phyloP scores from a whole-genome alignment of 257 asterid species.

The Phtheirospermum japonicum region DNA sequence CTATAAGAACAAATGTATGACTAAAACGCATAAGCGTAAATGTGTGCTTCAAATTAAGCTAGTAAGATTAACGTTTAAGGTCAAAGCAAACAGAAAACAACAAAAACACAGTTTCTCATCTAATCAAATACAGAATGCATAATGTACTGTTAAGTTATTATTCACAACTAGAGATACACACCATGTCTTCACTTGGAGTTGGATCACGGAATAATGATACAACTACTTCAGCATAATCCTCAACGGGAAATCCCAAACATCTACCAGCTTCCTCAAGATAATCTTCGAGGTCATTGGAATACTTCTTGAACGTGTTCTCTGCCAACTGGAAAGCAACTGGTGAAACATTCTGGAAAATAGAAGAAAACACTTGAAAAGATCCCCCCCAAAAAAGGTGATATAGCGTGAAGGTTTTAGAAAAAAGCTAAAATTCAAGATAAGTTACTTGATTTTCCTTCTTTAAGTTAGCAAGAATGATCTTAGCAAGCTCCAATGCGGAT shows the following conservation, averaged over 20 bases:
- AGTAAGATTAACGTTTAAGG: slow-evolving; percentile 8
- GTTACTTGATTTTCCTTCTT: slow-evolving; percentile 34
- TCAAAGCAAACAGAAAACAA: slow-evolving; percentile 8
- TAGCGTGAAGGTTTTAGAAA: background rate
- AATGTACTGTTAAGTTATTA: background rate
- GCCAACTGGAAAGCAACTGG: slow-evolving; percentile 31
- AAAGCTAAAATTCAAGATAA: slow-evolving; percentile 2
- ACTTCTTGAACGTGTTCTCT: slow-evolving; percentile 25
- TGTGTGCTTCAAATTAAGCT: slow-evolving; percentile 3
- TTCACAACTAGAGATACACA: slow-evolving; percentile 17
- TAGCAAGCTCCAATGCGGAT: slow-evolving; percentile 24
- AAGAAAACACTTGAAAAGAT: background rate
- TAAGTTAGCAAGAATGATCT: slow-evolving; percentile 27
- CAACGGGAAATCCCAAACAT: slow-evolving; percentile 22
- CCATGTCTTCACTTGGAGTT: slow-evolving; percentile 23
- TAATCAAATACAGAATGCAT: slow-evolving; percentile 13
- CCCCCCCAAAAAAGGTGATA: background rate
- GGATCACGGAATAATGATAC: slow-evolving; percentile 23
- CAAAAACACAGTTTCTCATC: background rate
- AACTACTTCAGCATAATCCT: slow-evolving; percentile 31
- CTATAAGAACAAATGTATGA: background rate
- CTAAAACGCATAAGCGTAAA: no score
- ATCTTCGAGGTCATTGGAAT: slow-evolving; percentile 24
- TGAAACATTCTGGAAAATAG: slow-evolving; percentile 27
- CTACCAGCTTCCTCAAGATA: slow-evolving; percentile 25